Base-by-base conservation (phyloP, 345 rosid genomes). In the Citrus mangshanensis region DNA sequence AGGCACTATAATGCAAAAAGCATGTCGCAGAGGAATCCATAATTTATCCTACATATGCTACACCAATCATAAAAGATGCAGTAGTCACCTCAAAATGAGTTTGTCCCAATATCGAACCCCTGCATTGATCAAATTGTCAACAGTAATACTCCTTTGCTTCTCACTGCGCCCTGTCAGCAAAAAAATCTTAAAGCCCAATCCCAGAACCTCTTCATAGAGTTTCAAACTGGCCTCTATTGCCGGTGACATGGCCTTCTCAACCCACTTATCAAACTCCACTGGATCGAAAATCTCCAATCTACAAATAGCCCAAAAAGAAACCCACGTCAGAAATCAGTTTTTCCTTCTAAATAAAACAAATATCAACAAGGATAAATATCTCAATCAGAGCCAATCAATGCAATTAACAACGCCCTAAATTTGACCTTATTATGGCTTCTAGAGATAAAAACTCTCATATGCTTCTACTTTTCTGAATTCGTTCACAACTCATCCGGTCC, bases 81-180 rank as follows among this genome's bases (percentile, higher is more conserved):
- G 61, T 3, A 28, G 71, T 74, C 67, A 93, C 99, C 98, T 93
- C 88, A 96, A 84, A 80, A 96, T 89, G 73, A 96, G 98, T 83
- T 84, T 91, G 79, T 96, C 94, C 99, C 98, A 96, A 12, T 83
- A 85, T 77, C 49, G 87, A 72, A 92, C 89, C 69, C 99, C 98
- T 0, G 92, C 97, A 77, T 81, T 85, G 55, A 81, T 84, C 83
- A 96, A 83, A 84, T 92, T 96, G 54, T 90, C 86, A 42, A 87
- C 85, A 3, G 99, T 96, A 66, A 85, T 82, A 73, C 78, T 75
- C 81, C 93, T 87, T 19, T 88, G 94, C 34, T 70, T 70, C 84
- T 96, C 99, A 58, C 85, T 84, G 30, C 98, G 88, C 75, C 98
- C 98, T 0, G 98, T 95, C 70, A 95, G 89, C 83, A 92, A 84